Percentiles rank a stretch among this genome's conserved stretches.
Conservation (phyloP, 768 basidiomycete species). For the Hericium rajendrae region DNA sequence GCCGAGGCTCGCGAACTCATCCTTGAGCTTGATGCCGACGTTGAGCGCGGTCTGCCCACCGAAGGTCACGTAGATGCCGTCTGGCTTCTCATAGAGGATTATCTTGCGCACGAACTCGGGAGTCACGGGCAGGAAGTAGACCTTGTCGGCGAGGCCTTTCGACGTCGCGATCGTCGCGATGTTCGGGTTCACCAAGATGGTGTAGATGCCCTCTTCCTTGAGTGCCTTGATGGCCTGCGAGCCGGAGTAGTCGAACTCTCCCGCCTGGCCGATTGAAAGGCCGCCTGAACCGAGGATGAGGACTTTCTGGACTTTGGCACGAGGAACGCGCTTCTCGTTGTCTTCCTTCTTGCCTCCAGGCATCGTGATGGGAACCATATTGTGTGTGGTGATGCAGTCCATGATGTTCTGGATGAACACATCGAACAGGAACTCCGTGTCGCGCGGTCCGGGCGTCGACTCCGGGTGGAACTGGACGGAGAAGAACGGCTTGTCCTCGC, state of each 20-base stretch:
- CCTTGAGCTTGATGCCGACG: slow-evolving; percentile 89
- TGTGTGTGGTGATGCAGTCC: slow-evolving; percentile 55
- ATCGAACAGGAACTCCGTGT: slow-evolving; percentile 98
- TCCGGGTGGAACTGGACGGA: slow-evolving; percentile 99
- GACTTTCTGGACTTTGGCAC: slow-evolving; percentile 80
- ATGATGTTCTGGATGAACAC: slow-evolving; percentile 87
- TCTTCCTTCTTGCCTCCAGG: slow-evolving; percentile 78
- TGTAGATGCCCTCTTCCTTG: slow-evolving; percentile 98
- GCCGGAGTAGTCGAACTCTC: slow-evolving; percentile 99
- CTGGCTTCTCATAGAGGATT: slow-evolving; percentile 97
- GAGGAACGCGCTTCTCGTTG: slow-evolving; percentile 65
- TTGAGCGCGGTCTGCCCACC: slow-evolving; percentile 97
- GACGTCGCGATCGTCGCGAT: slow-evolving; percentile 98
- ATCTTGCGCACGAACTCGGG: slow-evolving; percentile 97
- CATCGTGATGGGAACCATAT: slow-evolving; percentile 50
- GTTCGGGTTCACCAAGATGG: slow-evolving; percentile 97
- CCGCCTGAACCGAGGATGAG: slow-evolving; percentile 96
- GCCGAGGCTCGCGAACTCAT: slow-evolving; percentile 55
- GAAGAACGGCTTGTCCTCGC: slow-evolving; percentile 87
- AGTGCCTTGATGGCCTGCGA: slow-evolving; percentile 99
- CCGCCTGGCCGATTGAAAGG: slow-evolving; percentile 96
- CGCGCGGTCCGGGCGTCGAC: slow-evolving; percentile 90
- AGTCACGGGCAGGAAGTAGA: slow-evolving; percentile 98
- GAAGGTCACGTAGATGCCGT: slow-evolving; percentile 98
- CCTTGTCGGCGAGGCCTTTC: slow-evolving; percentile 96